phyloP scores from a whole-genome alignment of 768 basidiomycete species.

The Agrocybe pediades region DNA sequence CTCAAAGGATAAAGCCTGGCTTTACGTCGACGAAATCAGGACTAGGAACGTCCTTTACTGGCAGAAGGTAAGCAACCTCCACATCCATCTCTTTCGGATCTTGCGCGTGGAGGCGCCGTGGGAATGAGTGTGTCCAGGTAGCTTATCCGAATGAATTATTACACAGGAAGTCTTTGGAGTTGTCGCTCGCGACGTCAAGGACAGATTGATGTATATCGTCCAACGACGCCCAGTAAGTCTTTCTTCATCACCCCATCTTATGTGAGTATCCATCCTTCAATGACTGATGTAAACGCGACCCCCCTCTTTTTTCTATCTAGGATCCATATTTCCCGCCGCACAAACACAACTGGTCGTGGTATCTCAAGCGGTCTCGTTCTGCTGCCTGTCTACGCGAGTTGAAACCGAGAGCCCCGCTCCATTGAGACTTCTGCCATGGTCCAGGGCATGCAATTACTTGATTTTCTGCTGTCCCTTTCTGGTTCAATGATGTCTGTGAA shows the following conservation, averaged over 20 bases:
- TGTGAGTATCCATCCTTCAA: no score
- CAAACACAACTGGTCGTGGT: constrained; percentile 39
- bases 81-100: no score
- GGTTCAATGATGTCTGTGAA: no score
- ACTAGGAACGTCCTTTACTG: constrained; percentile 35
- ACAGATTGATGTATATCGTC: constrained; percentile 27
- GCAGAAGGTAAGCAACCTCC: constrained; percentile 27
- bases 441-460: no score
- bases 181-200: constrained; percentile 27
- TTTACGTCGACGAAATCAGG: constrained; percentile 37
- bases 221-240: constrained; percentile 32
- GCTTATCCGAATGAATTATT: not conserved
- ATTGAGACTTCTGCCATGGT: not conserved
- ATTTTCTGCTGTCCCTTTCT: no score
- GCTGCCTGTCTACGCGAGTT: constrained; percentile 37
- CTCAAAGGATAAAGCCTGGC: constrained; percentile 33
- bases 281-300: no score
- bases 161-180: constrained; percentile 33
- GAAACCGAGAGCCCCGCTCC: not conserved
- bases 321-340: constrained; percentile 38
- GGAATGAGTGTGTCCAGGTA: not conserved
- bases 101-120: no score
- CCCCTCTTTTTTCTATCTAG: constrained; percentile 18
- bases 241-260: not conserved
- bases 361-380: constrained; percentile 42